Evolutionary conservation across 1,139 yeast species (phyloP).

Genomic region (Debaryomyces udenii): DNA sequence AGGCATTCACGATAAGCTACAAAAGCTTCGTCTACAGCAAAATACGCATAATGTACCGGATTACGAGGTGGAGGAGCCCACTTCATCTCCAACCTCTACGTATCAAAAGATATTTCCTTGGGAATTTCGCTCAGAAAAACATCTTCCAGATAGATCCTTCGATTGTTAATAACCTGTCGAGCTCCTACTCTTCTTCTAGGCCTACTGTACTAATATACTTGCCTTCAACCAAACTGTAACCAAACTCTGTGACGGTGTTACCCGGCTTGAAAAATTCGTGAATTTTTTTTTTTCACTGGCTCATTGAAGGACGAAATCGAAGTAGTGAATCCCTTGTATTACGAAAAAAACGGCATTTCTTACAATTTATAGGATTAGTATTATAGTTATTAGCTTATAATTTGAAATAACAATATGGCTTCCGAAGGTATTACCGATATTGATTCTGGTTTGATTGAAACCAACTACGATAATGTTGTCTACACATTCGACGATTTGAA

Average conservation of each 20-base stretch:
- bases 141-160: constrained; percentile 33
- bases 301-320: constrained; percentile 7
- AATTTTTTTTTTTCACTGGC: constrained; percentile 13
- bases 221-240: neutral
- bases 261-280: constrained; percentile 25
- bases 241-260: constrained; percentile 14
- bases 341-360: constrained; percentile 4
- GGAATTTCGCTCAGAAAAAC: constrained; percentile 29
- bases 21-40: neutral
- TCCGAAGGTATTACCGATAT: constrained; percentile 75
- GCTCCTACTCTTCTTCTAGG: no score
- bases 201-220: no score
- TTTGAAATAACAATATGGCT: constrained; percentile 30
- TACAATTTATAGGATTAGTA: constrained; percentile 4
- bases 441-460: constrained; percentile 82
- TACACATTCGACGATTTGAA: constrained; percentile 85
- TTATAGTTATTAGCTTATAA: constrained; percentile 11
- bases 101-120: constrained; percentile 40
- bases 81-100: neutral
- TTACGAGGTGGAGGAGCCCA: neutral
- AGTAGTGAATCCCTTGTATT: constrained; percentile 4
- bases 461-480: constrained; percentile 98
- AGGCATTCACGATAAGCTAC: neutral
- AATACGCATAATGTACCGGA: neutral
- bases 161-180: constrained; percentile 17